Percentiles rank a stretch among this genome's conserved stretches.
phyloP scores from a whole-genome alignment of 306 rosid species.

The Dalbergia cultrata region DNA sequence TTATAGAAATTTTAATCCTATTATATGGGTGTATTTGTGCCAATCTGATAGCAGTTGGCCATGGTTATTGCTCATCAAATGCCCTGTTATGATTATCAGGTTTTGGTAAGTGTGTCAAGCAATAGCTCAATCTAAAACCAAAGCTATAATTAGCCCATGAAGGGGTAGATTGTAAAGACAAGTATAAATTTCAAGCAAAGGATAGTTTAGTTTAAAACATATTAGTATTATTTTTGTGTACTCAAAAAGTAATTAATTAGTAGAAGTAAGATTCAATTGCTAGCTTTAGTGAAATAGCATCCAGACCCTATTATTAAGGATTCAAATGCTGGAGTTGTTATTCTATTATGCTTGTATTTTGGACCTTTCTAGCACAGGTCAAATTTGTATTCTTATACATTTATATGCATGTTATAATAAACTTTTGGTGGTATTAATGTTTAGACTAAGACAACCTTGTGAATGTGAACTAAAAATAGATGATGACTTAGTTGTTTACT shows the following conservation, averaged over 20 bases:
- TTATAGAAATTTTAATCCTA: slow-evolving; percentile 28
- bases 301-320: too few relatives aligned
- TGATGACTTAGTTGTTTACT: too few relatives aligned
- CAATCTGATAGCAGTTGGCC: slow-evolving; percentile 52
- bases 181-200: not conserved
- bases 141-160: slow-evolving; percentile 13
- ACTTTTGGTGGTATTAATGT: too few relatives aligned
- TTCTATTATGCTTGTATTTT: too few relatives aligned
- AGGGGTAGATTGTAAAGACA: not conserved
- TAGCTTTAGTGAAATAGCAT: too few relatives aligned
- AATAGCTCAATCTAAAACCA: slow-evolving; percentile 29
- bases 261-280: not conserved
- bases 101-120: slow-evolving; percentile 15
- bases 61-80: slow-evolving; percentile 42
- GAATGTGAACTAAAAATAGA: too few relatives aligned
- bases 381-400: too few relatives aligned
- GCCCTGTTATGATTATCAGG: slow-evolving; percentile 32
- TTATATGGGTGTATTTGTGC: slow-evolving; percentile 31
- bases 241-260: not conserved
- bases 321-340: too few relatives aligned
- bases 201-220: not conserved
- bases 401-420: too few relatives aligned
- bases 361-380: too few relatives aligned
- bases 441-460: too few relatives aligned
- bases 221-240: not conserved